Evolutionary conservation across 352 stramenopile species (phyloP), one percentile per base, ranked within the genome.

Genomic region (Lagenidium sp.): DNA sequence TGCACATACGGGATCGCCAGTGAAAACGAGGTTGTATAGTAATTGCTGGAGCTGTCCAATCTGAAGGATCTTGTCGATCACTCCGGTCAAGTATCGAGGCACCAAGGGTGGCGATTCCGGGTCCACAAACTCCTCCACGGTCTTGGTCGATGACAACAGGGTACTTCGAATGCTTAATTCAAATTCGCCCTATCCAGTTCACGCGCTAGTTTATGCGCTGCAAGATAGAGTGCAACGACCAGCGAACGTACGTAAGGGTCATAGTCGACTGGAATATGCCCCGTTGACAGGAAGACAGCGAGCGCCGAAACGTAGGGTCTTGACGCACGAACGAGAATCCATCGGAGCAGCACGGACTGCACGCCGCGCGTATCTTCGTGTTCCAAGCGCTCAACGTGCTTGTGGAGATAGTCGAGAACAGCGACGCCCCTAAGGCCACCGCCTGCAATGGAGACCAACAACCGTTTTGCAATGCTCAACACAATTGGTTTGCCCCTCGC

Each of bases 291-390:
- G 25, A 84, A 70, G n/a, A 63, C 56, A 4, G 76, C 74, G 24
- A 88, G 42, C 0, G 63, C 51, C 26, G 45, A 45, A n/a, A 88
- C 35, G n/a, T 82, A 69, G 23, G 76, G 70, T 13, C 49, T 55
- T n/a, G 57, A 64, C 16, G 66, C 51, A 37, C 74, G 76, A 1
- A 78, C 53, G 22, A 88, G 55, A 23, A 88, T 58, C 76, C 76
- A 86, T 18, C 34, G 60, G 7, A 67, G 41, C 15, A 88, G 26
- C 16, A 54, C 25, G 24, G 62, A 41, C 20, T 60, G 50, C 19
- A 46, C 23, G 8, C 70, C 62, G 4, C 36, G 36, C 1, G 55
- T 44, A 36, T 88, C 76, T 35, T 68, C 55, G 16, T 54, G 53
- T 16, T 64, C 52, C 37, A 63, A 44, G 11, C 44, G 50, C 11